Evolutionary conservation across 225 moss, liverwort and hornwort species (phyloP).

Genomic region (Bryum argenteum): DNA sequence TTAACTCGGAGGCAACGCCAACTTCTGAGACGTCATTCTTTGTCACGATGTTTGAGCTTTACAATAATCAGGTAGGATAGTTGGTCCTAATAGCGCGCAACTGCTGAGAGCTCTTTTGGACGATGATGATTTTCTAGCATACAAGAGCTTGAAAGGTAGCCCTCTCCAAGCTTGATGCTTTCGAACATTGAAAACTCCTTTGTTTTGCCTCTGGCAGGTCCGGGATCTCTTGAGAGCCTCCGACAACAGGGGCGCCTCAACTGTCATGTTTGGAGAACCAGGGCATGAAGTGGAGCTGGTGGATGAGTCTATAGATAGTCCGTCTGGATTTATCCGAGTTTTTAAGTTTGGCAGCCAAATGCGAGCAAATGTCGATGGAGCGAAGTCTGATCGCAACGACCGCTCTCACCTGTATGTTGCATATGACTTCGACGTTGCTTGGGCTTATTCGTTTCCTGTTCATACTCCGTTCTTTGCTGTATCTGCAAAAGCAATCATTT

Average conservation of each 20-base stretch:
- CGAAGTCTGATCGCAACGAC: constrained; percentile 60
- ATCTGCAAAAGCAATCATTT: constrained; percentile 1
- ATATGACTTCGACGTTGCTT: constrained; percentile 5
- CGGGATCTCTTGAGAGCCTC: constrained; percentile 58
- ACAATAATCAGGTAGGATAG: constrained; percentile 72
- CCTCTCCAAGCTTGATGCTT: too few species aligned
- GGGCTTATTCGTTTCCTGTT: constrained; percentile 3
- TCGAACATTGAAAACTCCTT: constrained; percentile 7
- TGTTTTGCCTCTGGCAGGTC: constrained; percentile 45
- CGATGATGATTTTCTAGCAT: background rate
- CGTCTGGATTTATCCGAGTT: constrained; percentile 69
- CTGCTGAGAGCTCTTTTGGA: background rate
- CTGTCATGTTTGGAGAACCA: constrained; percentile 64
- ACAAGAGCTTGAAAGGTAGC: background rate
- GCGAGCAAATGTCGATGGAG: constrained; percentile 64
- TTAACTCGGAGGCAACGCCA: constrained; percentile 74
- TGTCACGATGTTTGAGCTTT: constrained; percentile 90
- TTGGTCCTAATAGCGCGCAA: background rate
- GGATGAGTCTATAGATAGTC: constrained; percentile 73
- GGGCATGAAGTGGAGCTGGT: constrained; percentile 71
- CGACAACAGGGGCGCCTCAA: constrained; percentile 51
- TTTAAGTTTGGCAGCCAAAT: constrained; percentile 78
- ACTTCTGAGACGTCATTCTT: constrained; percentile 76
- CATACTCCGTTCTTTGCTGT: background rate
- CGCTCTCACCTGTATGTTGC: constrained; percentile 68